A percentile compares a stretch with the other conserved stretches of the same genome.
These are phyloP conservation scores for Dryas integrifolia DNA, from an alignment of 331 rosid species.

Conservation along the genomic window DNA sequence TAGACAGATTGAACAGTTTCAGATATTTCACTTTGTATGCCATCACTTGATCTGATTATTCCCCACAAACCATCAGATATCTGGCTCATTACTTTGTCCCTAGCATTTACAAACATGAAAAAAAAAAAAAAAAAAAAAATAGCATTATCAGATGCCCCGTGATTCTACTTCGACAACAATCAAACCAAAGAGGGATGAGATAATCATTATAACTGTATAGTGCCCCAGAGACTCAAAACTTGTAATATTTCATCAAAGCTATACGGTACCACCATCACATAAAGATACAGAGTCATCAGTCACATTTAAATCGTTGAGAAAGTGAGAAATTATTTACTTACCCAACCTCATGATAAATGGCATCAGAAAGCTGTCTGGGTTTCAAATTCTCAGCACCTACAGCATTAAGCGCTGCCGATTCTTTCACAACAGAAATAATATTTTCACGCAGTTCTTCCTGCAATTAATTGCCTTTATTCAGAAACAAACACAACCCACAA, in stretches of 20 bases:
- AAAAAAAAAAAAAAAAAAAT: not conserved
- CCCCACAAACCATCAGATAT: conserved; percentile 83
- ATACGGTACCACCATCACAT: not conserved
- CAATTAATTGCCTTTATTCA: conserved; percentile 26
- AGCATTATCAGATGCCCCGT: not conserved
- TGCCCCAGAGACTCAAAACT: not conserved
- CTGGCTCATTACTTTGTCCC: conserved; percentile 66
- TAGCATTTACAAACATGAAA: conserved; percentile 19
- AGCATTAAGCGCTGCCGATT: conserved; percentile 60
- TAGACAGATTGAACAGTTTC: conserved; percentile 84
- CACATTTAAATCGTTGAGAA: not conserved
- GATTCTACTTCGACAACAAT: not conserved
- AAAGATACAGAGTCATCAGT: not conserved
- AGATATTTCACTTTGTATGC: conserved; percentile 64
- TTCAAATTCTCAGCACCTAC: conserved; percentile 74
- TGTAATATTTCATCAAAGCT: not conserved
- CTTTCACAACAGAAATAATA: conserved; percentile 59
- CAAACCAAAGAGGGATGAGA: not conserved
- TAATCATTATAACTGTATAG: not conserved
- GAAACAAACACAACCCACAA: not conserved
- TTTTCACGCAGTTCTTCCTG: conserved; percentile 69
- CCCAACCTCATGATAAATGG: conserved; percentile 83
- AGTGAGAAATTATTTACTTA: conserved; percentile 15
- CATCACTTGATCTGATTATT: conserved; percentile 68
- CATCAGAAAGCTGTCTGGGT: conserved; percentile 91